Base-by-base conservation (phyloP, 176 grass and related monocot genomes). In the Miscanthus lutarioriparius region DNA sequence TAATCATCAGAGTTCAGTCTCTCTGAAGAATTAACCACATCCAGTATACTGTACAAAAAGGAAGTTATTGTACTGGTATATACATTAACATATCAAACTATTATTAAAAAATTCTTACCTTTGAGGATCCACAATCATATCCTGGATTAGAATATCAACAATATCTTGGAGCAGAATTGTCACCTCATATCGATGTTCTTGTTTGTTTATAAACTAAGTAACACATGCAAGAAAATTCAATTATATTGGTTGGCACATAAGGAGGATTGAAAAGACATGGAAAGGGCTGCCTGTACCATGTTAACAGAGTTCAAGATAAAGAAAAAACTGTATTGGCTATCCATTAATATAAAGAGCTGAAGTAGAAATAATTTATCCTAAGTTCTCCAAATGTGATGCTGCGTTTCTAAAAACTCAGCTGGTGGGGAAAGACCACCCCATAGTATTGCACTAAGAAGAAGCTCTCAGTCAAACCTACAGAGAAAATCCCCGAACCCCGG, bases 81-180 rank as follows among this genome's bases (percentile, higher is more conserved):
- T 11, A 61, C 54, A 72, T 37, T 54, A 76, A 75, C 51, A 44
- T 35, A 74, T 36, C 17, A 56, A 28, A 85, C 12, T 63, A 51
- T n/a, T 53, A 70, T 80, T 17, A 66, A 58, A 54, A 25, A 70
- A 51, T 80, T 78, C 81, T 86, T 91, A 98, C 92, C 95, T 91
- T 78, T 81, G 79, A 86, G 82, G 81, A 91, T 95, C 87, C 41
- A 88, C 73, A 74, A 98, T 83, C 92, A 98, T 89, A 93, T 98
- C 95, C 87, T 95, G 92, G 80, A 91, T 82, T 77, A 95, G 53
- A 77, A 91, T 95, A 74, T 98, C 95, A 74, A 90, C 73, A 64
- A 98, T 93, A 95, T 98, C 92, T 91, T 98, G 95, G 33, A 98
- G 88, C 78, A 98, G 82, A 85, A 98, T 93, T 72, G 88, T 85